Base-by-base conservation (phyloP, 345 rosid species). In the Alliaria petiolata region DNA sequence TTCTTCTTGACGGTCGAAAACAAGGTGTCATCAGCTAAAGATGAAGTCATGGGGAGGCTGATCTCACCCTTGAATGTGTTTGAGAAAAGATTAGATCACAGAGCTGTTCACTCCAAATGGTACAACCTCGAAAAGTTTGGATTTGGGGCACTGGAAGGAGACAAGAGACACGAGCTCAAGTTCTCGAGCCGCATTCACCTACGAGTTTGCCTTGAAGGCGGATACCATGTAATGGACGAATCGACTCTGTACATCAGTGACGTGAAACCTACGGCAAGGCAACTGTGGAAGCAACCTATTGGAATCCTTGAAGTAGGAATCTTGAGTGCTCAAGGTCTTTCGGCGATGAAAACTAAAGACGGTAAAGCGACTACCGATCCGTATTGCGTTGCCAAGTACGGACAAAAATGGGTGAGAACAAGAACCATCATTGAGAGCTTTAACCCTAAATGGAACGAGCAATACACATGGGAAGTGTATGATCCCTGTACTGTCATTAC, bases 221-320 rank as follows among this genome's bases (percentile, higher is more conserved):
- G 85, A 5, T 92, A 90, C 76, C 98, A 90, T 77, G 98, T 92
- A 14, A 77, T 92, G 61, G 98, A 92, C 44, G 98, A 92, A 69
- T 90, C 98, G 22, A 90, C 98, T 54, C 78, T 88, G 76, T 87
- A 92, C 72, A 78, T 87, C 49, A 91, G 97, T 45, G 97, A 91
- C 80, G 88, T 83, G 60, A 82, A 88, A 8, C 93, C 97, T 30
- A 91, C 97, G 25, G 93, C 97, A 33, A 81, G 93, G 65, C 86
- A 91, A 75, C 85, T 89, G 4, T 91, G 97, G 96, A 91, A 91
- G 80, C 84, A 82, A 40, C 93, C 97, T 4, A 87, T 89, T 19
- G 97, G 96, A 38, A 85, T 91, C 64, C 85, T 91, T 47, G 96
- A 91, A 76, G 96, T 89, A 31, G 97, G 97, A 5, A 87, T 91